Conservation (phyloP, 495 filamentous ascomycete species). For the Terfezia boudieri region DNA sequence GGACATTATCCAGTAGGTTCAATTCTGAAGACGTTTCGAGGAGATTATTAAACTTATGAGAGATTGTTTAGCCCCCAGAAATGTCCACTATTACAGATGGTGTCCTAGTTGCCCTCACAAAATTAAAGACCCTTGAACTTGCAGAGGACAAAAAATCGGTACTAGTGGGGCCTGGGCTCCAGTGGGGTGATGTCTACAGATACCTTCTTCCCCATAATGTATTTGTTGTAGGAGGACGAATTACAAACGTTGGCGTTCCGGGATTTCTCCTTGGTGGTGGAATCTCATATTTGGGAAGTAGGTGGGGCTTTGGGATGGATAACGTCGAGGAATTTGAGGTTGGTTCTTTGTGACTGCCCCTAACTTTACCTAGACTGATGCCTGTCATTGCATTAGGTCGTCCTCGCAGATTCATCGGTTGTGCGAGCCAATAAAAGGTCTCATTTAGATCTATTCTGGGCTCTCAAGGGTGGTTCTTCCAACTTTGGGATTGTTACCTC, state of each 20-base stretch:
- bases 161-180: slow-evolving; percentile 27
- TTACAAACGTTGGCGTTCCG: slow-evolving; percentile 22
- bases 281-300: slow-evolving; percentile 20
- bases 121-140: neutral
- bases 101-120: neutral
- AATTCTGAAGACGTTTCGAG: neutral
- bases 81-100: neutral
- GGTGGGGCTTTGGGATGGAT: slow-evolving; percentile 20
- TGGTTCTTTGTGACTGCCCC: too few relatives aligned
- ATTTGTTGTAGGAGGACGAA: slow-evolving; percentile 31
- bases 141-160: neutral
- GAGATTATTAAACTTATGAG: neutral
- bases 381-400: too few relatives aligned
- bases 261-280: slow-evolving; percentile 23
- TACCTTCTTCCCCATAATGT: slow-evolving; percentile 26
- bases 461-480: neutral
- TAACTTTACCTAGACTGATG: too few relatives aligned
- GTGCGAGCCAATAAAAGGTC: too few relatives aligned
- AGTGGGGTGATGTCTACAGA: slow-evolving; percentile 29
- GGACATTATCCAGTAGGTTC: neutral
- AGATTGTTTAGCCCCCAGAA: neutral
- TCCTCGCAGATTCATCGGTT: too few relatives aligned
- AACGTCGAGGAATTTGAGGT: slow-evolving; percentile 19
- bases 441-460: neutral
- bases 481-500: neutral